Percentiles rank a stretch among this genome's conserved stretches.
Evolutionary conservation across 2,329 filamentous ascomycete genomes (phyloP).

Genomic region (Fusarium sublunatum): DNA sequence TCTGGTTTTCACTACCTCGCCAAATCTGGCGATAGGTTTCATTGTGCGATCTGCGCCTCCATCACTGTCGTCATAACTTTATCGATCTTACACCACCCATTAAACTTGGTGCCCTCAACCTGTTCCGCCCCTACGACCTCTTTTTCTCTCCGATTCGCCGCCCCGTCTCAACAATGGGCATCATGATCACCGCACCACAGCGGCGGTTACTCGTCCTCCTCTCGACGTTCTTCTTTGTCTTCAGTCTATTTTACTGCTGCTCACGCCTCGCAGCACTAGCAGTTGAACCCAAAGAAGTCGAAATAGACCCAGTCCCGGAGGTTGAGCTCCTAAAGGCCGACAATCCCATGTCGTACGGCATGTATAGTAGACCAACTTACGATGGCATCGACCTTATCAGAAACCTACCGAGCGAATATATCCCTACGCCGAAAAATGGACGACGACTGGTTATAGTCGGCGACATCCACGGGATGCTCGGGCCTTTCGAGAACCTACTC

Average conservation of each 20-base stretch:
- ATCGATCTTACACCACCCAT: background rate
- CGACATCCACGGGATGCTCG: conserved; percentile 90
- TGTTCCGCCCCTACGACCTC: conserved; percentile 7
- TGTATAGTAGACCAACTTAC: conserved; percentile 54
- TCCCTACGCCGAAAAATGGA: conserved; percentile 52
- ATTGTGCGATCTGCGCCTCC: conserved; percentile 1
- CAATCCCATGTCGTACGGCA: conserved; percentile 56
- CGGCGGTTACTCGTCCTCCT: conserved; percentile 49
- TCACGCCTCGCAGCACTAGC: conserved; percentile 48
- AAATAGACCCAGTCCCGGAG: conserved; percentile 14
- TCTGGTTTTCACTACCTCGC: conserved; percentile 1
- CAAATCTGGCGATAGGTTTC: conserved; percentile 19
- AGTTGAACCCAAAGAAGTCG: conserved; percentile 19
- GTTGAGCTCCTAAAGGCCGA: conserved; percentile 47
- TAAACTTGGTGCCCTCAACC: background rate
- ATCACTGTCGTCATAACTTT: conserved; percentile 30
- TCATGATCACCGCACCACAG: conserved; percentile 44
- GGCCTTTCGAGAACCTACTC: conserved; percentile 74
- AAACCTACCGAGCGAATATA: conserved; percentile 46
- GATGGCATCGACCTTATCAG: conserved; percentile 48
- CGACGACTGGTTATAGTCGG: conserved; percentile 83
- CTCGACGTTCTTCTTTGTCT: conserved; percentile 49
- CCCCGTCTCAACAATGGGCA: conserved; percentile 29
- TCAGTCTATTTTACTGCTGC: conserved; percentile 51
- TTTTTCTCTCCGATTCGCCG: conserved; percentile 15